phyloP scores from a whole-genome alignment of 2,329 filamentous ascomycete species.

The Colletotrichum eleusines region DNA sequence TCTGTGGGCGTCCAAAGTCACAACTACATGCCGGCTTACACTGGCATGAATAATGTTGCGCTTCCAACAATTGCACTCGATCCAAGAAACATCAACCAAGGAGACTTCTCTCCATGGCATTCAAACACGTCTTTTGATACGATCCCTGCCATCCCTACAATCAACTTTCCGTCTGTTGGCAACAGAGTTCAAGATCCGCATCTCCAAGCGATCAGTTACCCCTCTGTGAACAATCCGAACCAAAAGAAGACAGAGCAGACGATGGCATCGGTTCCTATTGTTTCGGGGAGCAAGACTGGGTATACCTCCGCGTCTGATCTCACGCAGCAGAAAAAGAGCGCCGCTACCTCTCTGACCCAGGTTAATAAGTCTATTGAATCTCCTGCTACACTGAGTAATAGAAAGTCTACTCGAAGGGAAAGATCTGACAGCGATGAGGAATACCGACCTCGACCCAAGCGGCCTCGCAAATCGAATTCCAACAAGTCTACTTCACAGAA shows the following conservation, averaged over 20 bases:
- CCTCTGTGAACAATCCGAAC: too few relatives aligned
- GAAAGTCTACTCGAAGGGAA: slow-evolving; percentile 8
- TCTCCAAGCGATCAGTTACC: too few relatives aligned
- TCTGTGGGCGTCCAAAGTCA: not conserved
- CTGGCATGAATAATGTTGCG: not conserved
- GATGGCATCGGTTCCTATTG: not conserved
- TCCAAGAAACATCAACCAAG: not conserved
- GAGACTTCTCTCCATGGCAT: not conserved
- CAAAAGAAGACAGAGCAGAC: not conserved
- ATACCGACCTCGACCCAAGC: slow-evolving; percentile 19
- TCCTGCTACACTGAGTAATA: not conserved
- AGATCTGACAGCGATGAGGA: slow-evolving; percentile 27
- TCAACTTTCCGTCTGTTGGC: too few relatives aligned
- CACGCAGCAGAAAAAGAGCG: not conserved
- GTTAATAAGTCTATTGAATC: not conserved
- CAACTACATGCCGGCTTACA: not conserved
- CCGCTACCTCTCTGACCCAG: not conserved
- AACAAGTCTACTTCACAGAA: slow-evolving; percentile 8
- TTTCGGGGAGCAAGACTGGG: not conserved
- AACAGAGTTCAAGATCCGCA: too few relatives aligned
- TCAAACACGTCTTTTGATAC: not conserved
- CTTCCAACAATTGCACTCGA: not conserved
- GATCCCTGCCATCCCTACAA: too few relatives aligned
- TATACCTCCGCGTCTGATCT: not conserved
- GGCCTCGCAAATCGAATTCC: slow-evolving; percentile 4